phyloP scores from a whole-genome alignment of 176 grass and related monocot genomes.

The Musa acuminata region DNA sequence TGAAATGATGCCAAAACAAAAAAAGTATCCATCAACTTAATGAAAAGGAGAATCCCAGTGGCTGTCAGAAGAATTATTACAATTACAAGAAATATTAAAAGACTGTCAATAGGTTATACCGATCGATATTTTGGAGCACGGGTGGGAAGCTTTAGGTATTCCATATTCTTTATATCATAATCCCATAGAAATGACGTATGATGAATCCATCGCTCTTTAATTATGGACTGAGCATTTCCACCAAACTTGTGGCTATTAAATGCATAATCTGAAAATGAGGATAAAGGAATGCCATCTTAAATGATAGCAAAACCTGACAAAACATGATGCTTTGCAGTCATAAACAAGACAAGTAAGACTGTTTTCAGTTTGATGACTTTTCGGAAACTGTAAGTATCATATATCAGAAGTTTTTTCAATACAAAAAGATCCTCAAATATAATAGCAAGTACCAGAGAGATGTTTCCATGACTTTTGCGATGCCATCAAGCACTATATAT shows the following conservation, averaged over 20 bases:
- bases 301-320: not conserved
- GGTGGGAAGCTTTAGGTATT: slow-evolving; percentile 64
- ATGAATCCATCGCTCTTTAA: slow-evolving; percentile 84
- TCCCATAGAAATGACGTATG: slow-evolving; percentile 98
- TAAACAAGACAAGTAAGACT: not conserved
- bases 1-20: too few species aligned
- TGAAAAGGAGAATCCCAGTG: not conserved
- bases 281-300: not conserved
- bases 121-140: slow-evolving; percentile 63
- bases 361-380: too few species aligned
- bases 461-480: too few species aligned
- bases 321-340: not conserved
- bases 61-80: not conserved
- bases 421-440: too few species aligned
- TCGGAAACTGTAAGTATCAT: too few species aligned
- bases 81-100: not conserved
- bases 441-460: too few species aligned
- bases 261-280: slow-evolving; percentile 63
- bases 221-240: slow-evolving; percentile 97
- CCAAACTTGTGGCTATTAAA: slow-evolving; percentile 72
- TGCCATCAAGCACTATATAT: too few species aligned
- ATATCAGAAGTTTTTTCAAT: too few species aligned
- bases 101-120: slow-evolving; percentile 19
- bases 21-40: too few species aligned
- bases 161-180: slow-evolving; percentile 81